These are phyloP conservation scores for Dendrobium catenatum DNA, from an alignment of 106 monocot species.

Conservation along the genomic window DNA sequence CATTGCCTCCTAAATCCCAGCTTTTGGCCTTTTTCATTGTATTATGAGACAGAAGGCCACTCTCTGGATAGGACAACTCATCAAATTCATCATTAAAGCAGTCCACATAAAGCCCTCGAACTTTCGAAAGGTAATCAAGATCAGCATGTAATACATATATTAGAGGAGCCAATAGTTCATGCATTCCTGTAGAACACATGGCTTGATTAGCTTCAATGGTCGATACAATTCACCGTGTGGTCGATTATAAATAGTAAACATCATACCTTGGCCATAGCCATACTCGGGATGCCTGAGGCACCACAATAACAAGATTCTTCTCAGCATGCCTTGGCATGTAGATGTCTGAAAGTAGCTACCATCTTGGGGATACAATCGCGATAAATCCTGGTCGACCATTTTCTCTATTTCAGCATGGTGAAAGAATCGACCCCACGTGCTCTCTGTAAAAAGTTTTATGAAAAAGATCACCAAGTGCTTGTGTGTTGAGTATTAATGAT, in stretches of 20 bases:
- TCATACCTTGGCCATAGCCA: slow-evolving; percentile 73
- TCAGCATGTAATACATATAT: slow-evolving; percentile 75
- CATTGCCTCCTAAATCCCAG: slow-evolving; percentile 9
- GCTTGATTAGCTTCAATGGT: neutral
- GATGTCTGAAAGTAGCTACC: slow-evolving; percentile 68
- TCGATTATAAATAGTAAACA: neutral
- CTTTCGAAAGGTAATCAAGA: slow-evolving; percentile 42
- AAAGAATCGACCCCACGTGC: slow-evolving; percentile 71
- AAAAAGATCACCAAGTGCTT: neutral
- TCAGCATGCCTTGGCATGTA: slow-evolving; percentile 67
- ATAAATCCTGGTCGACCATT: slow-evolving; percentile 69
- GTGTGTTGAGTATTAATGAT: neutral
- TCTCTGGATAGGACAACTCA: slow-evolving; percentile 41
- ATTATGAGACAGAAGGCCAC: slow-evolving; percentile 26
- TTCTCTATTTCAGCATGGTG: slow-evolving; percentile 69
- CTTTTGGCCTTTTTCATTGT: slow-evolving; percentile 20
- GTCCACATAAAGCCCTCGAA: slow-evolving; percentile 43
- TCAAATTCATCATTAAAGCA: slow-evolving; percentile 74
- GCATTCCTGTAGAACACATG: slow-evolving; percentile 48
- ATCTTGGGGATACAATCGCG: slow-evolving; percentile 77
- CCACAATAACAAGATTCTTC: slow-evolving; percentile 72
- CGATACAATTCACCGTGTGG: neutral
- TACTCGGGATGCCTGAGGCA: slow-evolving; percentile 68
- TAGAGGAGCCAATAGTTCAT: slow-evolving; percentile 82
- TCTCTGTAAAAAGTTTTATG: slow-evolving; percentile 28